Conservation (phyloP, 2,329 filamentous ascomycete genomes). For the Aspergillus nomiae region DNA sequence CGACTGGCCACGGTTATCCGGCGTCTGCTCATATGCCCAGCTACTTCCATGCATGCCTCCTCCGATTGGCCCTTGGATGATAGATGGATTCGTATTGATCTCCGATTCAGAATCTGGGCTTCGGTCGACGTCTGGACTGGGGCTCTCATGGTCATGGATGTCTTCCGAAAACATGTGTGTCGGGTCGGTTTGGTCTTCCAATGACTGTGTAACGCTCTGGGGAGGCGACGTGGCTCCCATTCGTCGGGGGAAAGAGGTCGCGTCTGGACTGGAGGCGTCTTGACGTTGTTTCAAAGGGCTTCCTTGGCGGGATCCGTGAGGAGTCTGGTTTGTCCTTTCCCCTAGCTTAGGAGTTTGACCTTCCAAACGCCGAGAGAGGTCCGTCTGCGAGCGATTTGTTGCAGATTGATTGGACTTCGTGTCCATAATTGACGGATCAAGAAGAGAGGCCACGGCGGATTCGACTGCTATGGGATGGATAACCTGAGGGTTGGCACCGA, state of each 20-base stretch:
- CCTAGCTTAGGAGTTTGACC: slow-evolving; percentile 29
- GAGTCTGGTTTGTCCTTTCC: slow-evolving; percentile 21
- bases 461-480: slow-evolving; percentile 76
- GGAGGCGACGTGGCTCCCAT: slow-evolving; percentile 53
- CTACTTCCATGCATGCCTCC: slow-evolving; percentile 52
- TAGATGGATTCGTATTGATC: slow-evolving; percentile 80
- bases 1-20: slow-evolving; percentile 43
- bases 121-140: slow-evolving; percentile 16
- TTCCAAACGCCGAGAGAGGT: slow-evolving; percentile 40
- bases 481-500: slow-evolving; percentile 73
- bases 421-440: slow-evolving; percentile 78
- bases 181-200: slow-evolving; percentile 43
- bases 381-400: slow-evolving; percentile 49
- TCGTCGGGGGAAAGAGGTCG: slow-evolving; percentile 41
- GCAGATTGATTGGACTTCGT: slow-evolving; percentile 54
- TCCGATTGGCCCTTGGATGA: slow-evolving; percentile 73
- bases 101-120: slow-evolving; percentile 59
- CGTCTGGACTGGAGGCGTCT: slow-evolving; percentile 38
- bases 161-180: slow-evolving; percentile 69
- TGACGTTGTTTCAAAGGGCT: slow-evolving; percentile 51
- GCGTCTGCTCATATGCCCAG: slow-evolving; percentile 61
- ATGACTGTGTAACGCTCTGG: slow-evolving; percentile 56
- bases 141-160: slow-evolving; percentile 70
- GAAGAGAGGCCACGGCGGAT: slow-evolving; percentile 86
- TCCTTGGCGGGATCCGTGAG: slow-evolving; percentile 36